Percentiles rank a stretch among this genome's conserved stretches.
These are phyloP conservation scores for Boletales sp. DNA, from an alignment of 768 basidiomycete species.

Conservation along the genomic window DNA sequence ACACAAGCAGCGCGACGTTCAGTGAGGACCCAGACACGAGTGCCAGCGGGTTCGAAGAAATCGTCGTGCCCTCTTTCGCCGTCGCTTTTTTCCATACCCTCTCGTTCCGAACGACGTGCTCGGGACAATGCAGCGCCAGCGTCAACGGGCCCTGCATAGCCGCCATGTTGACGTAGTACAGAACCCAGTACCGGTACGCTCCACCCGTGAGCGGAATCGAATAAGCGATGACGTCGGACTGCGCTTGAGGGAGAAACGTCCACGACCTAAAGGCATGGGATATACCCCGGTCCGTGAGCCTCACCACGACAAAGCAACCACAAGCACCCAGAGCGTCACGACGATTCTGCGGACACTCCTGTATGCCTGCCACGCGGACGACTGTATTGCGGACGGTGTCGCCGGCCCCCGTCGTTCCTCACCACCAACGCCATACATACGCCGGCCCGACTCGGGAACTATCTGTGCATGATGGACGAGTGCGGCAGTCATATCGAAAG, in stretches of 20 bases:
- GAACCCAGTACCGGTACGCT: slow-evolving; percentile 20
- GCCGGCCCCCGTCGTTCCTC: slow-evolving; percentile 5
- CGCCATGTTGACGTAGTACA: slow-evolving; percentile 25
- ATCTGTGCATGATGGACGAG: slow-evolving; percentile 26
- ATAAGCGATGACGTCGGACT: slow-evolving; percentile 20
- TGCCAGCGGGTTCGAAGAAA: slow-evolving; percentile 19
- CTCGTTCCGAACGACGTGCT: slow-evolving; percentile 29
- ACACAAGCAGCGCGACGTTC: slow-evolving; percentile 12
- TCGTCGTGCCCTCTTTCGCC: slow-evolving; percentile 10
- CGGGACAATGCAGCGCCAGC: slow-evolving; percentile 26
- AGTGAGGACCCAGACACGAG: slow-evolving; percentile 18
- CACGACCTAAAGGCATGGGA: slow-evolving; percentile 9
- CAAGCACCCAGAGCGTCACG: slow-evolving; percentile 22
- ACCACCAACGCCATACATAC: slow-evolving; percentile 25
- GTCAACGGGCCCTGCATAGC: slow-evolving; percentile 28
- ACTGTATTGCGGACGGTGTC: slow-evolving; percentile 14
- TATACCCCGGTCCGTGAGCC: slow-evolving; percentile 7
- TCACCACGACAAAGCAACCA: slow-evolving; percentile 5
- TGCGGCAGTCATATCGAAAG: slow-evolving; percentile 29
- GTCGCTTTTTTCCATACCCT: slow-evolving; percentile 24
- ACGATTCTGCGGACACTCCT: slow-evolving; percentile 20
- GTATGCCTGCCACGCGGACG: slow-evolving; percentile 29
- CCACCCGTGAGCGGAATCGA: slow-evolving; percentile 17
- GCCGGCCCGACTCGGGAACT: slow-evolving; percentile 13
- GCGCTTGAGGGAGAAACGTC: slow-evolving; percentile 24